phyloP scores from a whole-genome alignment of 2,329 filamentous ascomycete species.

The Chrysoporthe deuterocubensis region DNA sequence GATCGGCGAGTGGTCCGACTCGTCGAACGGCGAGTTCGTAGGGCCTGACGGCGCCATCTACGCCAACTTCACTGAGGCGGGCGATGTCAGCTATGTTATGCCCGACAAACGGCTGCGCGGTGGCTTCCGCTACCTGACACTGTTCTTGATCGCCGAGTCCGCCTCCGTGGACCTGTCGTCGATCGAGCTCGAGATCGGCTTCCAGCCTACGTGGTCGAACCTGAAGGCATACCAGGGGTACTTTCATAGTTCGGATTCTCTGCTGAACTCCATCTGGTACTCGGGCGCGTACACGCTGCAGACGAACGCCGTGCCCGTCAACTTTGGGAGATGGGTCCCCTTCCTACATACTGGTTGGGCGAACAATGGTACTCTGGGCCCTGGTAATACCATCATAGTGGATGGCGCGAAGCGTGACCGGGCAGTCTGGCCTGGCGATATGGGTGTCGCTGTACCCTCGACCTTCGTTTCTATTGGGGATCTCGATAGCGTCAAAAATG shows the following conservation, averaged over 20 bases:
- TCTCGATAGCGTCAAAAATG: conserved; percentile 51
- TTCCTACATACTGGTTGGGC: conserved; percentile 47
- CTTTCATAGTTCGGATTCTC: conserved; percentile 52
- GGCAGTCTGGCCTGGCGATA: conserved; percentile 62
- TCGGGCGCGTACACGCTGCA: conserved; percentile 51
- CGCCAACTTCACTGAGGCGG: conserved; percentile 41
- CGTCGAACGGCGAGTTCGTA: conserved; percentile 49
- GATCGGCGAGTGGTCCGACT: conserved; percentile 51
- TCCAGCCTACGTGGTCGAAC: conserved; percentile 49
- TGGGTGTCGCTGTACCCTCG: conserved; percentile 56
- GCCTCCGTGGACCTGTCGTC: conserved; percentile 38
- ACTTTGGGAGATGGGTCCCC: conserved; percentile 38
- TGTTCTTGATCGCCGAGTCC: conserved; percentile 40
- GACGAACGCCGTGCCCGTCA: conserved; percentile 40
- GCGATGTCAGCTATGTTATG: conserved; percentile 44
- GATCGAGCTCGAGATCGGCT: conserved; percentile 41
- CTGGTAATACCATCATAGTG: conserved; percentile 40
- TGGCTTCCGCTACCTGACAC: conserved; percentile 57
- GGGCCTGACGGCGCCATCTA: conserved; percentile 54
- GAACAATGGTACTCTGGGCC: conserved; percentile 40
- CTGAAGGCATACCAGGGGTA: conserved; percentile 58
- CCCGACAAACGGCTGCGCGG: conserved; percentile 50
- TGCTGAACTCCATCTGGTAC: conserved; percentile 60
- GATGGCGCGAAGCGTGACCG: conserved; percentile 61
- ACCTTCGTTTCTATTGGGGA: conserved; percentile 55